These are phyloP conservation scores for Verticillium nonalfalfae DNA, from an alignment of 2,329 filamentous ascomycete genomes.

Conservation along the genomic window DNA sequence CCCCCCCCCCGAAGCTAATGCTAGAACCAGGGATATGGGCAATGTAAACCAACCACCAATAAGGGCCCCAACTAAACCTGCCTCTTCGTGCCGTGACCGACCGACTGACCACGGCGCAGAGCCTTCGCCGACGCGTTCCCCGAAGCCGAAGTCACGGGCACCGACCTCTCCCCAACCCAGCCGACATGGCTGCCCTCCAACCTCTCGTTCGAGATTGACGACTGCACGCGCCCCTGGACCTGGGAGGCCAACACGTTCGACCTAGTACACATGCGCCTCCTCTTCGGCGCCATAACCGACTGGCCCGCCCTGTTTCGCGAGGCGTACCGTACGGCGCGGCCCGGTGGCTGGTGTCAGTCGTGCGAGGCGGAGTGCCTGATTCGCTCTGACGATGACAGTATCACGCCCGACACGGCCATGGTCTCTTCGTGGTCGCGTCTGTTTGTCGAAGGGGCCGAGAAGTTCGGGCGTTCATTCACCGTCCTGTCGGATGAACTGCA, in stretches of 20 bases:
- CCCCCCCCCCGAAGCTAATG: not conserved
- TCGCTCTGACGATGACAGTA: slow-evolving; percentile 6
- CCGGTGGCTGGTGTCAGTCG: slow-evolving; percentile 11
- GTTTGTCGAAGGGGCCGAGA: slow-evolving; percentile 5
- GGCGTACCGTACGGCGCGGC: slow-evolving; percentile 7
- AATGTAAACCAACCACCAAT: slow-evolving; percentile 10
- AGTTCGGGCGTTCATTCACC: not conserved
- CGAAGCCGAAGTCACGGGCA: slow-evolving; percentile 1
- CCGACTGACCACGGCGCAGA: not conserved
- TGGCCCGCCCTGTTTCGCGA: slow-evolving; percentile 43
- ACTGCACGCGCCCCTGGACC: slow-evolving; percentile 45
- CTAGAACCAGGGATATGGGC: slow-evolving; percentile 3
- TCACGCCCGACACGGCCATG: not conserved
- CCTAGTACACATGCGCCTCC: slow-evolving; percentile 53
- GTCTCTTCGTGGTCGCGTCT: slow-evolving; percentile 11
- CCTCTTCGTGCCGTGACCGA: slow-evolving; percentile 6
- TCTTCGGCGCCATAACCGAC: slow-evolving; percentile 49
- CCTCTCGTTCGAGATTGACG: slow-evolving; percentile 27
- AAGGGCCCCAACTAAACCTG: slow-evolving; percentile 28
- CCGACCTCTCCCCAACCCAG: slow-evolving; percentile 7
- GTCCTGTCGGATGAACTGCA: slow-evolving; percentile 4
- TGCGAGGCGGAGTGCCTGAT: slow-evolving; percentile 1
- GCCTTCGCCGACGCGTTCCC: slow-evolving; percentile 8
- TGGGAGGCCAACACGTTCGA: slow-evolving; percentile 46
- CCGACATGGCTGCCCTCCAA: slow-evolving; percentile 14